Conservation (phyloP, 1,284 basidiomycete species). For the Rhizoctonia solani region DNA sequence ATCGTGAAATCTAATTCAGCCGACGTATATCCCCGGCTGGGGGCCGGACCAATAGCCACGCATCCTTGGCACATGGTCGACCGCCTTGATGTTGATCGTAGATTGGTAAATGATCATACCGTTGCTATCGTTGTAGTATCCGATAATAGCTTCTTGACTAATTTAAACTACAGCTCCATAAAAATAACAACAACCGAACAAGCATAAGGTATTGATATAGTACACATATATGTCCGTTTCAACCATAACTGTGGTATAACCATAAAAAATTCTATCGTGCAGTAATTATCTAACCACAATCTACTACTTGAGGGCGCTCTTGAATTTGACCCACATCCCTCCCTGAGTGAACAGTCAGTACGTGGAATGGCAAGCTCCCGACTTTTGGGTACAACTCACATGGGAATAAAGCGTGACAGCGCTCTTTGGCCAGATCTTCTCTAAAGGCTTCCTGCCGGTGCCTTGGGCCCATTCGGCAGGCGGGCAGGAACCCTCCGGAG, state of each 20-base stretch:
- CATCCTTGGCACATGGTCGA: too few species aligned
- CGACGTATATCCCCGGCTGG: too few species aligned
- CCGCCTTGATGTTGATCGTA: too few species aligned
- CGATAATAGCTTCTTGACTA: too few species aligned
- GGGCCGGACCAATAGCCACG: too few species aligned
- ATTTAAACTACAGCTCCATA: too few species aligned
- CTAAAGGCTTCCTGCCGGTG: constrained; percentile 33
- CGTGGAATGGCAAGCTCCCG: not conserved
- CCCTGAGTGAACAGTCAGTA: constrained; percentile 5
- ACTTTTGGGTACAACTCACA: constrained; percentile 23
- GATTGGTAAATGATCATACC: too few species aligned
- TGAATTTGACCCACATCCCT: constrained; percentile 34
- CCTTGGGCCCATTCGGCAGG: constrained; percentile 37
- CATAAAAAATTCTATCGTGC: not conserved
- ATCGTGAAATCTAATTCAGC: too few species aligned
- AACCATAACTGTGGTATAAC: not conserved
- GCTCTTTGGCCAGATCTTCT: constrained; percentile 37
- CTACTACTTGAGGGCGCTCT: constrained; percentile 9
- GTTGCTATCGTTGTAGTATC: too few species aligned
- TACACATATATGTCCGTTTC: not conserved
- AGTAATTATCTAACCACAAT: too few species aligned
- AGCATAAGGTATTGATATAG: too few species aligned
- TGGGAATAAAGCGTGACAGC: constrained; percentile 38
- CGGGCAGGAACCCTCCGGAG: constrained; percentile 34
- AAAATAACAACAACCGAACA: too few species aligned